These are phyloP conservation scores for Ramalina intermedia DNA, from an alignment of 495 filamentous ascomycete species.

Conservation along the genomic window DNA sequence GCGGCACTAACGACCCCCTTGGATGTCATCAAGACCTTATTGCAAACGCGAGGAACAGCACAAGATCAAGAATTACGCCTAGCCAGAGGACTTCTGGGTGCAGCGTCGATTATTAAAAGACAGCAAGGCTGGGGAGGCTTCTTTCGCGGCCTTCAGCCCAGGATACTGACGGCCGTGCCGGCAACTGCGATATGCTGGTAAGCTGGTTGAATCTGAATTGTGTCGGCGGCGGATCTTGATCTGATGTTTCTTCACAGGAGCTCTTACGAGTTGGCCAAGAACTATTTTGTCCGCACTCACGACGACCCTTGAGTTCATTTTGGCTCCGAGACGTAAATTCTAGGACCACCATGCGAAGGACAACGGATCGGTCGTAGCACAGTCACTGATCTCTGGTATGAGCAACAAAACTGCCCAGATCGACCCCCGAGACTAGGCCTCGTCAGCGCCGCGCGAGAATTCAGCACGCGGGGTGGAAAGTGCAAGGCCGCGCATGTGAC, in stretches of 20 bases:
- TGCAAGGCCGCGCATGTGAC: no score
- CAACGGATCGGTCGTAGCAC: no score
- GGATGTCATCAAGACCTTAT: slow-evolving; percentile 93
- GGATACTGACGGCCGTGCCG: slow-evolving; percentile 93
- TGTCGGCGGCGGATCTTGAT: slow-evolving; percentile 59
- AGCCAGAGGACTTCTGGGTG: slow-evolving; percentile 67
- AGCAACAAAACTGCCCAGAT: no score
- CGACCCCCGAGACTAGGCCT: no score
- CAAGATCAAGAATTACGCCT: slow-evolving; percentile 70
- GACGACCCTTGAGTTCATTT: slow-evolving; percentile 8
- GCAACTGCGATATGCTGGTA: slow-evolving; percentile 98
- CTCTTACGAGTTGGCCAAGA: slow-evolving; percentile 68
- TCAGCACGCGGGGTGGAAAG: no score
- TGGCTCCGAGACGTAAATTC: no score
- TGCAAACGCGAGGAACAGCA: slow-evolving; percentile 81
- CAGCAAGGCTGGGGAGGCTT: slow-evolving; percentile 79
- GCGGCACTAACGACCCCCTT: slow-evolving; percentile 89
- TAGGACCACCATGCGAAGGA: no score
- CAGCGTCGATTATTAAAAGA: slow-evolving; percentile 67
- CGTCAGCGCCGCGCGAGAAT: no score
- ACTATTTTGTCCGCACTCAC: slow-evolving; percentile 42
- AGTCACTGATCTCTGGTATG: no score
- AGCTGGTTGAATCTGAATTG: slow-evolving; percentile 24
- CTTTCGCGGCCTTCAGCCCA: slow-evolving; percentile 78
- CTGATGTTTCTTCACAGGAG: slow-evolving; percentile 50